Base-by-base conservation (phyloP, 441 rosid species). In the Arabidopsis hybrid region DNA sequence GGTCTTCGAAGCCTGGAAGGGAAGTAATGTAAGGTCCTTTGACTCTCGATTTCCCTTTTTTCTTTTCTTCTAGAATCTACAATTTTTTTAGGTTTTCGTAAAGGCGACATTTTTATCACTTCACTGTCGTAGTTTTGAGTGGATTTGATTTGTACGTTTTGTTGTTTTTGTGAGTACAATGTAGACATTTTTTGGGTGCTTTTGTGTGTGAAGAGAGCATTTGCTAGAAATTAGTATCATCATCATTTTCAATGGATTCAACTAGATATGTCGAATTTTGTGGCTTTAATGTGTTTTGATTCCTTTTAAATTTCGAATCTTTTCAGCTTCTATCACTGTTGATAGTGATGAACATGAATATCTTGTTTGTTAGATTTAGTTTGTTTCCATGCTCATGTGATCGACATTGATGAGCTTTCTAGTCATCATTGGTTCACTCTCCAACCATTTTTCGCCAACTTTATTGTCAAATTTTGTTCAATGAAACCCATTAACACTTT, bases 1-100 rank as follows among this genome's bases (percentile, higher is more conserved):
- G 81, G 96, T 94, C 46, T 87, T 81, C 63, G 88, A 91, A 85
- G 90, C 78, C 60, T 91, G 98, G 98, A 88, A 87, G 80, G 98
- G 93, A 56, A 89, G 84, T 63, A 94, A 94, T 85, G 98, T 94
- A 89, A 84, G 90, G 64, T 64, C 58, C 66, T 67, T 61, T 13
- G 42, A 42, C 0, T 56, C 39, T 56, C 10, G 34, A 10, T 13
- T 11, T 38, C 43, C 74, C 57, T 36, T 6, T 2, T 29, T 43
- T 80, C 56, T n/a, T n/a, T n/a, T n/a, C n/a, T n/a, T n/a, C n/a
- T n/a, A n/a, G n/a, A n/a, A 70, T 69, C n/a, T 63, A 38, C 29
- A 26, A 26, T 10, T 40, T 17, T 12, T 38, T 60, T 35, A 52
- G 36, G 55, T 45, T 78, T 62, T 43, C 4, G 36, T 43, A n/a